A percentile compares a stretch with the other conserved stretches of the same genome.
phyloP scores from a whole-genome alignment of 2,329 filamentous ascomycete species.

The Pseudogymnoascus sp. region DNA sequence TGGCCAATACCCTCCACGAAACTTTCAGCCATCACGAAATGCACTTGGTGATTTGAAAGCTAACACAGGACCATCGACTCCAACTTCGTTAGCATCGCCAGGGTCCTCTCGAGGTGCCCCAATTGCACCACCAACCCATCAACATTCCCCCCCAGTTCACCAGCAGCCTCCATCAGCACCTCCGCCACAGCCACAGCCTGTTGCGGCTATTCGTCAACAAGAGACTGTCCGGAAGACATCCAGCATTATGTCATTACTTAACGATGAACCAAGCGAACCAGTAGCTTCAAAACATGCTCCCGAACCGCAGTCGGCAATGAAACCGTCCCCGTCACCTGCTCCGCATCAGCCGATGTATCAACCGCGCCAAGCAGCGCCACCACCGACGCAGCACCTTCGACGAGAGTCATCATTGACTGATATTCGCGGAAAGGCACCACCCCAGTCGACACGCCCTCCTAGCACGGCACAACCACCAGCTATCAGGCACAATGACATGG shows the following conservation, averaged over 20 bases:
- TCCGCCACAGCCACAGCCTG: conserved; percentile 21
- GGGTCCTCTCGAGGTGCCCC: conserved; percentile 21
- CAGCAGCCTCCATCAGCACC: conserved; percentile 12
- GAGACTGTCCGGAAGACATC: conserved; percentile 53
- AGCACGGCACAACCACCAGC: conserved; percentile 20
- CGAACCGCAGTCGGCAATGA: conserved; percentile 11
- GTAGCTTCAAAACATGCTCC: conserved; percentile 16
- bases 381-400: conserved; percentile 23
- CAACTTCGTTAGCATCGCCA: conserved; percentile 22
- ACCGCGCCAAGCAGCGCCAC: conserved; percentile 25
- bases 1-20: conserved; percentile 25
- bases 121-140: conserved; percentile 22
- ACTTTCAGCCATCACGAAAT: conserved; percentile 19
- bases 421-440: conserved; percentile 21
- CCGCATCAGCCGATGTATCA: conserved; percentile 26
- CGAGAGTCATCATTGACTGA: conserved; percentile 26
- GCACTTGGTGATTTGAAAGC: conserved; percentile 22
- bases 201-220: conserved; percentile 36
- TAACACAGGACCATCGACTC: conserved; percentile 18
- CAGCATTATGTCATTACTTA: conserved; percentile 56
- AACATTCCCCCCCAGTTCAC: conserved; percentile 12
- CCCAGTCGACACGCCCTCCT: conserved; percentile 23
- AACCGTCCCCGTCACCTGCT: conserved; percentile 25
- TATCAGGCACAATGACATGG: conserved; percentile 28
- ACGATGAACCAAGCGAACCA: conserved; percentile 49